These are phyloP conservation scores for Rutidosis leptorrhynchoides DNA, from an alignment of 129 eudicot genomes.

Conservation along the genomic window DNA sequence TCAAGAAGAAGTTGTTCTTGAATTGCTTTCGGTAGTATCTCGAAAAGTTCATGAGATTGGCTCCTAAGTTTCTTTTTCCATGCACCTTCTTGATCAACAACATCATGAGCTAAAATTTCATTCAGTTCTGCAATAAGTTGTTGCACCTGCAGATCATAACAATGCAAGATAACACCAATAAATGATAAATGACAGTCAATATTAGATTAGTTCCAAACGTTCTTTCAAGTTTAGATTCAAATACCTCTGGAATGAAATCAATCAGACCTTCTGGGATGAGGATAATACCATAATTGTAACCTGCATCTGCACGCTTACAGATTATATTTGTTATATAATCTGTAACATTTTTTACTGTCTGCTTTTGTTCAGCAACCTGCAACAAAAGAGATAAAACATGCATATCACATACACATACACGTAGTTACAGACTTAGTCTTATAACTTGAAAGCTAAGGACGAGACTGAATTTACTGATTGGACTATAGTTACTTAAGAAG, in stretches of 20 bases:
- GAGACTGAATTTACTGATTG: neutral
- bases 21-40: constrained; percentile 75
- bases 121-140: constrained; percentile 91
- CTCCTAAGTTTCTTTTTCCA: constrained; percentile 85
- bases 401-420: neutral
- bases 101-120: constrained; percentile 85
- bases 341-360: constrained; percentile 78
- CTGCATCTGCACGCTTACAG: constrained; percentile 76
- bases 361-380: constrained; percentile 79
- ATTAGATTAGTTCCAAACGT: neutral
- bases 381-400: constrained; percentile 20
- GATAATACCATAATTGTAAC: constrained; percentile 87
- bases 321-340: constrained; percentile 76
- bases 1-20: constrained; percentile 91
- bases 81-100: constrained; percentile 69
- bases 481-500: neutral
- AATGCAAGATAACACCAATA: constrained; percentile 6
- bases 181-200: neutral
- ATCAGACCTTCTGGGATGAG: constrained; percentile 94
- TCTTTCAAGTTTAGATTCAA: neutral
- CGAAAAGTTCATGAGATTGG: constrained; percentile 71
- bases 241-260: constrained; percentile 98
- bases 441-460: neutral
- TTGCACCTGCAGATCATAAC: constrained; percentile 57
- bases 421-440: neutral